Evolutionary conservation across 441 rosid genomes (phyloP), one percentile per base, ranked within the genome.

Genomic region (Populus trichocarpa): DNA sequence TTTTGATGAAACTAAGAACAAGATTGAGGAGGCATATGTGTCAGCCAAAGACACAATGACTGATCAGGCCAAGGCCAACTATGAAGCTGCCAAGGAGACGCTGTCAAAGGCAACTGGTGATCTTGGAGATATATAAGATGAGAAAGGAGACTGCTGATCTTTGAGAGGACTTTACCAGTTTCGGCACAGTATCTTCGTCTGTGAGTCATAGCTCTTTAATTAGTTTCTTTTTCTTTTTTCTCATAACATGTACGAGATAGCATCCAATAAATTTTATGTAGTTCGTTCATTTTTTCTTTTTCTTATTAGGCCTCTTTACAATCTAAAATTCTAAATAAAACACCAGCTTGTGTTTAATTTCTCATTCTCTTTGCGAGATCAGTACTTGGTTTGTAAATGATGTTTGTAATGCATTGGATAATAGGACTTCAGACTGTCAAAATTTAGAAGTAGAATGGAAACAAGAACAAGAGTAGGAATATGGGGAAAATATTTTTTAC

Each of bases 31-130:
- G 68, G 73, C 81, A 32, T 92, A 85, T 65, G 78, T 7, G 16
- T 73, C 81, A 3, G 89, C 91, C 38, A 85, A 84, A 71, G 85
- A 82, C 50, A 20, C 78, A 1, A 75, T 78, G 83, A 77, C 86
- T 0, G 81, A 78, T 46, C 67, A 88, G n/a, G 81, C 78, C 25
- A 88, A 82, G 84, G 75, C 71, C 59, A 68, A 16, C 14, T 87
- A 86, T 75, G 93, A 86, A 72, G 81, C 80, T 57, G 93, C 89
- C 1, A 90, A 90, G 77, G 93, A 91, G 73, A 87, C 70, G 67
- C 85, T 90, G 75, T 92, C 93, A 0, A 38, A 81, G 28, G 89
- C 90, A 2, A 61, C 87, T 0, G 84, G 79, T 26, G 84, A 87
- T 69, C 36, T 90, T 33, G 97, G 91, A 75, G 76, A 75, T 6